Evolutionary conservation across 1,139 yeast genomes (phyloP).

Genomic region (Petasospora fabianii): DNA sequence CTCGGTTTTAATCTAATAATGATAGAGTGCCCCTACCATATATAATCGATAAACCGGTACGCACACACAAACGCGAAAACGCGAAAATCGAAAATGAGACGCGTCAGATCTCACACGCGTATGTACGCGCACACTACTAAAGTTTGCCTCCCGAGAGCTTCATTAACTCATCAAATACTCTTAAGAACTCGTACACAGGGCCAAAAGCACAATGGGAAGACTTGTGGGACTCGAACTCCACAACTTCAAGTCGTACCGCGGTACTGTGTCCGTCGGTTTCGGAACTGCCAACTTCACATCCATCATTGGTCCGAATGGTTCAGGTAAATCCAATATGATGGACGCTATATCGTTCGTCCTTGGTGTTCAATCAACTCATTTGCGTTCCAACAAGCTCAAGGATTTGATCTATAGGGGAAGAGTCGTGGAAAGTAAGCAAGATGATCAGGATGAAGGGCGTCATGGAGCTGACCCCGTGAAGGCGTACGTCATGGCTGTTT

Average conservation of each 20-base stretch:
- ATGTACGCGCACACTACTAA: no score
- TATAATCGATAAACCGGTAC: no score
- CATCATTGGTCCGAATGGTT: constrained; percentile 96
- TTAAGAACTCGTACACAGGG: neutral
- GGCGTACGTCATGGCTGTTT: constrained; percentile 82
- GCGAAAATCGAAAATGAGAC: no score
- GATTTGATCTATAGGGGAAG: constrained; percentile 80
- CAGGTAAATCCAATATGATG: constrained; percentile 98
- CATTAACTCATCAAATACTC: no score
- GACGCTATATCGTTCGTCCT: constrained; percentile 95
- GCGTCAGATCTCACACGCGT: no score
- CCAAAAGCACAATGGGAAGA: constrained; percentile 56
- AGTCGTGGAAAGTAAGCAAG: constrained; percentile 22
- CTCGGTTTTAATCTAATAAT: no score
- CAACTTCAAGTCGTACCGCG: constrained; percentile 90
- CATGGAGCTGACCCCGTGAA: constrained; percentile 41
- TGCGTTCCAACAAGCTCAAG: constrained; percentile 68
- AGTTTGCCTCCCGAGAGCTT: no score
- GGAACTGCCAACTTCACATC: constrained; percentile 83
- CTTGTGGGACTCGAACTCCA: constrained; percentile 68
- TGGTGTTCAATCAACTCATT: constrained; percentile 74
- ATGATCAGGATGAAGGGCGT: constrained; percentile 25
- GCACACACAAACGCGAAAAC: no score
- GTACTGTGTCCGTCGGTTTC: constrained; percentile 71
- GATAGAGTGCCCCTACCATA: no score